These are phyloP conservation scores for Lolium perenne DNA, from an alignment of 176 grass and related monocot genomes.

Conservation along the genomic window DNA sequence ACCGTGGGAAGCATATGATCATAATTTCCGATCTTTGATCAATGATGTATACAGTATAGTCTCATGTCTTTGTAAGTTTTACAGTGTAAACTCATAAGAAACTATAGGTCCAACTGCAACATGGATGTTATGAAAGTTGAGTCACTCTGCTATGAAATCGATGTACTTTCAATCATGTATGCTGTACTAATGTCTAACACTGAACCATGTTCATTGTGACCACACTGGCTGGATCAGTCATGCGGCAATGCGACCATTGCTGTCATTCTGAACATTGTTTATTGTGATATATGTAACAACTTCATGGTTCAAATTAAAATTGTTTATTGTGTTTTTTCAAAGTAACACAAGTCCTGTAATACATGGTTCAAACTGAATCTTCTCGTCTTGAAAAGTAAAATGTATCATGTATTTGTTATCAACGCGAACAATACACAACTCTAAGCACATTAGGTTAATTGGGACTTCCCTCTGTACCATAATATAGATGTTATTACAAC, in stretches of 20 bases:
- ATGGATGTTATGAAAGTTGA: slow-evolving; percentile 11
- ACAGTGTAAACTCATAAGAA: slow-evolving; percentile 4
- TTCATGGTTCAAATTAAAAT: not conserved
- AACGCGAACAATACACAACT: not conserved
- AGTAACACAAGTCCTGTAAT: not conserved
- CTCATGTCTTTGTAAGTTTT: slow-evolving; percentile 1
- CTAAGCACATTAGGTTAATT: not conserved
- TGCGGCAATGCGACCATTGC: not conserved
- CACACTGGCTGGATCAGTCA: not conserved
- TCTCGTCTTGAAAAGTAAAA: slow-evolving; percentile 7
- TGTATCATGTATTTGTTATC: not conserved
- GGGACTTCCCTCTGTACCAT: too few relatives aligned
- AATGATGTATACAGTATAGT: slow-evolving; percentile 1
- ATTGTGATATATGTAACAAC: slow-evolving; percentile 5
- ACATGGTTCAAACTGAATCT: slow-evolving; percentile 8
- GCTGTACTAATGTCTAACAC: slow-evolving; percentile 6
- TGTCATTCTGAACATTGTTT: not conserved
- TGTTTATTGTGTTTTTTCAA: not conserved
- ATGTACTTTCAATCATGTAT: not conserved
- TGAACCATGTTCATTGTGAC: slow-evolving; percentile 11
- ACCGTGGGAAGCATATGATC: not conserved
- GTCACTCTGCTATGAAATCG: not conserved
- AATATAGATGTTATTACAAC: too few relatives aligned
- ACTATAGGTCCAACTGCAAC: slow-evolving; percentile 2
- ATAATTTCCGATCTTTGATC: slow-evolving; percentile 10